A percentile compares a stretch with the other conserved stretches of the same genome.
phyloP scores from a whole-genome alignment of 2,329 filamentous ascomycete genomes.

The Curvularia spicifera region DNA sequence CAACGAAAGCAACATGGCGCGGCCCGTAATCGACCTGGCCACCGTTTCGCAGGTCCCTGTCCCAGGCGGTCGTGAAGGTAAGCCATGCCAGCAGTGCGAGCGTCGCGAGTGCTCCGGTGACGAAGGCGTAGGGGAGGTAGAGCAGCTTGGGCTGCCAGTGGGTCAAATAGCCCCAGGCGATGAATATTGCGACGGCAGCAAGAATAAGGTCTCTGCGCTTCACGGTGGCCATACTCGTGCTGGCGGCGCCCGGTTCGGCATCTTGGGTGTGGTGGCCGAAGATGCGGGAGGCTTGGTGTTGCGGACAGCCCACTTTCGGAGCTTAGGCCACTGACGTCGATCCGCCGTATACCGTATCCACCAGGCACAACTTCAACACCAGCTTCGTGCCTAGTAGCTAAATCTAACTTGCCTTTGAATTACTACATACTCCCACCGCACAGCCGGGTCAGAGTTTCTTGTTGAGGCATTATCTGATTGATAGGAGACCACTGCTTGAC shows the following conservation, averaged over 20 bases:
- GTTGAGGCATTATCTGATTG: neutral
- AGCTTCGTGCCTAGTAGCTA: conserved; percentile 22
- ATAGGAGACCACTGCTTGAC: neutral
- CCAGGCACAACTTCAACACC: neutral
- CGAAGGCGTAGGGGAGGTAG: conserved; percentile 84
- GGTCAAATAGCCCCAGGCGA: conserved; percentile 86
- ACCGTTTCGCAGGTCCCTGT: conserved; percentile 51
- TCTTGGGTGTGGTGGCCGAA: conserved; percentile 36
- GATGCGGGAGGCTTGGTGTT: conserved; percentile 27
- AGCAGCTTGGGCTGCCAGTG: conserved; percentile 83
- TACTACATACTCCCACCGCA: neutral
- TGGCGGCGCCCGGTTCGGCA: conserved; percentile 44
- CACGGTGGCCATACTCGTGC: conserved; percentile 72
- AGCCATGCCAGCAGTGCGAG: conserved; percentile 63
- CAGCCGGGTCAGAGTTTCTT: neutral
- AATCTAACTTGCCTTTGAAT: neutral
- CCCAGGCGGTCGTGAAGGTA: conserved; percentile 64
- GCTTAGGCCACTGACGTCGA: conserved; percentile 31
- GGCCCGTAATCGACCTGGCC: conserved; percentile 51
- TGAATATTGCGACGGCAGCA: conserved; percentile 72
- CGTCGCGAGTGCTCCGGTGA: conserved; percentile 67
- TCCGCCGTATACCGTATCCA: conserved; percentile 17
- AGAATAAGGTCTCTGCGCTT: conserved; percentile 72
- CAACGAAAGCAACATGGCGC: conserved; percentile 64
- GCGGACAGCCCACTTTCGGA: conserved; percentile 21